Evolutionary conservation across 139 green algal species (phyloP), one percentile per base, ranked within the genome.

Genomic region (Closterium sp.): DNA sequence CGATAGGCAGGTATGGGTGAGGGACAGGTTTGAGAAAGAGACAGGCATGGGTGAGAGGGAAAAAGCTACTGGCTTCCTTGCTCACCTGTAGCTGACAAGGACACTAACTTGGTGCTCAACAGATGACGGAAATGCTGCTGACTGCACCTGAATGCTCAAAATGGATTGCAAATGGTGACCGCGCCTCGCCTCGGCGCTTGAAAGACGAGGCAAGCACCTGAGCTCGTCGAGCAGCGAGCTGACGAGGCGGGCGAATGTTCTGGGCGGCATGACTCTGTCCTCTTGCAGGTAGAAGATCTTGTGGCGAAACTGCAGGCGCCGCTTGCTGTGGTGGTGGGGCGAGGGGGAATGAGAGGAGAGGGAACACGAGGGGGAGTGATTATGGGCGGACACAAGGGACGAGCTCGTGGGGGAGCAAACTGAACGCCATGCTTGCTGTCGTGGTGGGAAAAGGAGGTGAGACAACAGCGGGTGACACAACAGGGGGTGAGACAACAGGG

Each of bases 211-310:
- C n/a, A n/a, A 66, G 43, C 43, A 66, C 43, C 43, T 76, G 55
- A 16, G 55, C 95, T 99, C 97, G 92, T 99, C 99, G 28, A 99
- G 94, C 69, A 96, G 97, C 34, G 55, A 76, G 55, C 55, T 76
- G 55, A 76, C 55, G 55, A 76, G 55, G 55, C 25, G 55, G 1
- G 91, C 96, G 94, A 99, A 99, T 2, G 97, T 98, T 5, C 96
- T 95, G 31, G 98, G 98, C 94, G 96, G 97, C 95, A 99, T 99
- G 89, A 98, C 95, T 1, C 98, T 96, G 94, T 99, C 98, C 94
- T 99, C 98, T 12, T 97, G 91, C 33, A 99, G 94, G 89, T 98
- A 97, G 96, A 99, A 99, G 89, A 99, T 87, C 89, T 99, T 99
- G 96, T 99, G 97, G 88, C 95, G 96, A 95, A 99, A 99, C 16